Conservation (phyloP, 768 basidiomycete genomes). For the Rhodotorula graminis region DNA sequence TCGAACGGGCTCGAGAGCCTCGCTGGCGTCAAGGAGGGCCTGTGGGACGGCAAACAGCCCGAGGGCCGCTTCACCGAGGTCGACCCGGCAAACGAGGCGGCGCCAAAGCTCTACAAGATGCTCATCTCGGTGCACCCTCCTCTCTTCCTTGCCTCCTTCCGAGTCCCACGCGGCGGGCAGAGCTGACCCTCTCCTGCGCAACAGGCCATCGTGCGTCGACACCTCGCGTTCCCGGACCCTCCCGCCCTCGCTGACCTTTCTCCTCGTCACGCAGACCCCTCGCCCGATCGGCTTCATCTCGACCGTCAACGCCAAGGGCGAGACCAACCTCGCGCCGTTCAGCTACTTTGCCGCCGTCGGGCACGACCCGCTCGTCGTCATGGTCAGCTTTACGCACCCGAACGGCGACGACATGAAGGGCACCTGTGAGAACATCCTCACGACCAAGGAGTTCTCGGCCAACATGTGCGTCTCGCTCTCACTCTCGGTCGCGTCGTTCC, state of each 20-base stretch:
- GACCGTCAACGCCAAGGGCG: constrained; percentile 54
- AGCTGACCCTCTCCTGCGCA: not conserved
- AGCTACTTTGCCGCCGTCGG: constrained; percentile 53
- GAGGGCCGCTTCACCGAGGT: constrained; percentile 14
- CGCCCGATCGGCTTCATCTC: constrained; percentile 68
- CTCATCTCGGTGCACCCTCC: constrained; percentile 20
- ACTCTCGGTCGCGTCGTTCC: too few relatives aligned
- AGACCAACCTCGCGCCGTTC: constrained; percentile 63
- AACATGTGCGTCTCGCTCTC: constrained; percentile 50
- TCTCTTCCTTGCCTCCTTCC: too few relatives aligned
- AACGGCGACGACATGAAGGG: constrained; percentile 53
- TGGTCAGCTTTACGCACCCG: constrained; percentile 55
- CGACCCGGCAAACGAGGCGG: constrained; percentile 18
- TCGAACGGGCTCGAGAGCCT: constrained; percentile 7
- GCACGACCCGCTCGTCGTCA: constrained; percentile 63
- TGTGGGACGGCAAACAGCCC: constrained; percentile 4
- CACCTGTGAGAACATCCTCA: constrained; percentile 61
- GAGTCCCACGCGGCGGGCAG: not conserved
- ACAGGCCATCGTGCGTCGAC: constrained; percentile 3
- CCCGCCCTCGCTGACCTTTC: too few relatives aligned
- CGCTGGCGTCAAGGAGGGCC: constrained; percentile 24
- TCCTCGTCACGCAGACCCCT: constrained; percentile 52
- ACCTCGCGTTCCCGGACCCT: too few relatives aligned
- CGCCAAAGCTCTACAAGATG: constrained; percentile 21
- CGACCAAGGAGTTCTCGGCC: constrained; percentile 64